These are phyloP conservation scores for Boletus tomentosulus DNA, from an alignment of 768 basidiomycete species.

Conservation along the genomic window DNA sequence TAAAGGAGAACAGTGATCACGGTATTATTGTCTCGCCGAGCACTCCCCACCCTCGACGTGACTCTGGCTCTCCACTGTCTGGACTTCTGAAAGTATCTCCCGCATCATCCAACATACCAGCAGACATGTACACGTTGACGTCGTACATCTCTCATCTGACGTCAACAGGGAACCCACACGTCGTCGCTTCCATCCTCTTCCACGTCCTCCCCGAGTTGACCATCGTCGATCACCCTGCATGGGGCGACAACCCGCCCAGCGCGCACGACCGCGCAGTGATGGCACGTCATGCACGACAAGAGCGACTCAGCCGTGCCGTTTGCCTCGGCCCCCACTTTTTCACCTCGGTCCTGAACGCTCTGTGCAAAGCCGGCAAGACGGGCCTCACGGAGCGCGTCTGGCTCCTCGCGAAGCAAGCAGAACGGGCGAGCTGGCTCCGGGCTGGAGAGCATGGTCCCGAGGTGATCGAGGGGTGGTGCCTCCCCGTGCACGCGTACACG, in stretches of 20 bases:
- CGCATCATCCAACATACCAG: constrained; percentile 16
- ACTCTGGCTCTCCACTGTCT: constrained; percentile 6
- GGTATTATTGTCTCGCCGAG: constrained; percentile 21
- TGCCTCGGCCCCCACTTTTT: constrained; percentile 59
- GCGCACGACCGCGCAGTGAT: constrained; percentile 23
- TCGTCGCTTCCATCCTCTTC: constrained; percentile 48
- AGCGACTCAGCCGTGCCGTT: constrained; percentile 40
- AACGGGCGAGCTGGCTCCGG: constrained; percentile 47
- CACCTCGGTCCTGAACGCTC: constrained; percentile 53
- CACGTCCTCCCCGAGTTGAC: constrained; percentile 52
- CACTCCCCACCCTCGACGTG: background rate
- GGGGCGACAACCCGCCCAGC: constrained; percentile 28
- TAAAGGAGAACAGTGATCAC: constrained; percentile 18
- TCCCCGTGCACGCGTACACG: constrained; percentile 67
- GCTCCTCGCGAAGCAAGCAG: constrained; percentile 55
- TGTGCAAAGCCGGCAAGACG: constrained; percentile 51
- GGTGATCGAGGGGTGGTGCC: constrained; percentile 49
- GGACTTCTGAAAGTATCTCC: constrained; percentile 13
- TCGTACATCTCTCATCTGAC: constrained; percentile 51
- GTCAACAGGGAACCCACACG: constrained; percentile 42
- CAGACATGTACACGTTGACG: constrained; percentile 47
- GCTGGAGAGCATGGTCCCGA: constrained; percentile 19
- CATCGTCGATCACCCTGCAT: constrained; percentile 36
- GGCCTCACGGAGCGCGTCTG: constrained; percentile 63
- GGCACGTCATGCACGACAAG: constrained; percentile 24